Conservation (phyloP, 2,329 filamentous ascomycete species). For the Colletotrichum coccodes region DNA sequence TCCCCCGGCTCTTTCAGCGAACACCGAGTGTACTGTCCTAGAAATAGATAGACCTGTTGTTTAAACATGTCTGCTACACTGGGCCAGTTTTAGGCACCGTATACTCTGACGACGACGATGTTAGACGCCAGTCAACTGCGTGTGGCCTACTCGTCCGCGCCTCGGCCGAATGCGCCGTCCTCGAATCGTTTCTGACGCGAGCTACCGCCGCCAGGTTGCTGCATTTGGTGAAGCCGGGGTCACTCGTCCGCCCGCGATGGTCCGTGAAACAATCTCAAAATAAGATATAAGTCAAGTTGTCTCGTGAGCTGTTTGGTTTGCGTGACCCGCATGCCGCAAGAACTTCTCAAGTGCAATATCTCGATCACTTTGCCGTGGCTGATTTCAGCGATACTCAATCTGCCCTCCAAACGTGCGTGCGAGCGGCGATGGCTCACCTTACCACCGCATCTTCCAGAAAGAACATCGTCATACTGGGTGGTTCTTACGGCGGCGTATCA, state of each 20-base stretch:
- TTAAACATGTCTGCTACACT: too few relatives aligned
- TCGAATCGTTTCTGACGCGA: neutral
- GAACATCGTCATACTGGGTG: slow-evolving; percentile 63
- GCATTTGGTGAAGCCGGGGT: too few relatives aligned
- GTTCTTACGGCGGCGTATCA: slow-evolving; percentile 61
- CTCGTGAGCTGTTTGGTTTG: neutral
- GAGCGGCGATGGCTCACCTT: neutral
- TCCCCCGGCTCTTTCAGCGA: too few relatives aligned
- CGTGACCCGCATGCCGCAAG: neutral
- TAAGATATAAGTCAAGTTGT: neutral
- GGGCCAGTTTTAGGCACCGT: too few relatives aligned
- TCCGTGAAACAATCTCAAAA: neutral
- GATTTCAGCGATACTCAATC: too few relatives aligned
- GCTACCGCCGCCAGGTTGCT: neutral
- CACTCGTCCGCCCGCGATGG: neutral
- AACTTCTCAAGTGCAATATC: too few relatives aligned
- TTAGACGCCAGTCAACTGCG: too few relatives aligned
- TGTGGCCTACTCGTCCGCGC: neutral
- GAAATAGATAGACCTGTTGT: too few relatives aligned
- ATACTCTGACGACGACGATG: too few relatives aligned
- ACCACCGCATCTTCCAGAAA: slow-evolving; percentile 32
- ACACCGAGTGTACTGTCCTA: too few relatives aligned
- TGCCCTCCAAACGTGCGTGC: too few relatives aligned
- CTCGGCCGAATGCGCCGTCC: neutral
- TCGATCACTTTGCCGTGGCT: neutral